Percentiles rank a stretch among this genome's conserved stretches.
phyloP scores from a whole-genome alignment of 345 rosid species.

The Rhizophora apiculata region DNA sequence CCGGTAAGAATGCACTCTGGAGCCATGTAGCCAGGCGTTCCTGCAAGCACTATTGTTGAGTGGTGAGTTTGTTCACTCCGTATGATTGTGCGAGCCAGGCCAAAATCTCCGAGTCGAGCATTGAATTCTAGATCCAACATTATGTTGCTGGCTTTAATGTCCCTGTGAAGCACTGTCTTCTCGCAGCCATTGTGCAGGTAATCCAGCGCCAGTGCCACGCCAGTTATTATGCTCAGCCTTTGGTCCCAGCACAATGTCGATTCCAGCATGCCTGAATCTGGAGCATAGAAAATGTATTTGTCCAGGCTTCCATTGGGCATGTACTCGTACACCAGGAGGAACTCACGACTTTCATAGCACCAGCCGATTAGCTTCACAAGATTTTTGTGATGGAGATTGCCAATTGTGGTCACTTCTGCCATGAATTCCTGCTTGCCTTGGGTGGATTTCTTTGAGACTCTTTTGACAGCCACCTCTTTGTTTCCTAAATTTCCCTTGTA shows the following conservation, averaged over 20 bases:
- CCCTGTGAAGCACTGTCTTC: slow-evolving; percentile 63
- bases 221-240: slow-evolving; percentile 45
- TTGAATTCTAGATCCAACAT: slow-evolving; percentile 64
- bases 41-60: slow-evolving; percentile 61
- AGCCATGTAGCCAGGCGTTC: slow-evolving; percentile 86
- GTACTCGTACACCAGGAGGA: slow-evolving; percentile 67
- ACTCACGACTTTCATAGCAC: slow-evolving; percentile 57
- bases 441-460: slow-evolving; percentile 52
- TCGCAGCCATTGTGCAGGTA: slow-evolving; percentile 70
- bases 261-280: slow-evolving; percentile 13
- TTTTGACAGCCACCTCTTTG: slow-evolving; percentile 66
- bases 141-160: slow-evolving; percentile 71
- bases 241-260: slow-evolving; percentile 49
- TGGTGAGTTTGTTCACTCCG: slow-evolving; percentile 63
- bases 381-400: slow-evolving; percentile 62
- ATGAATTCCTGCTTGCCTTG: slow-evolving; percentile 82
- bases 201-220: slow-evolving; percentile 65
- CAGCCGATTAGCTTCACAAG: slow-evolving; percentile 75
- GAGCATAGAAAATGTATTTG: slow-evolving; percentile 35
- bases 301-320: slow-evolving; percentile 75
- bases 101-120: slow-evolving; percentile 67
- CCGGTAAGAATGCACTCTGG: slow-evolving; percentile 63
- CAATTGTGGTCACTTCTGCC: slow-evolving; percentile 72
- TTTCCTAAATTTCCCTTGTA: slow-evolving; percentile 50
- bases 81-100: slow-evolving; percentile 64